Conservation (phyloP, 75 land plant species). For the Picea sitchensis region DNA sequence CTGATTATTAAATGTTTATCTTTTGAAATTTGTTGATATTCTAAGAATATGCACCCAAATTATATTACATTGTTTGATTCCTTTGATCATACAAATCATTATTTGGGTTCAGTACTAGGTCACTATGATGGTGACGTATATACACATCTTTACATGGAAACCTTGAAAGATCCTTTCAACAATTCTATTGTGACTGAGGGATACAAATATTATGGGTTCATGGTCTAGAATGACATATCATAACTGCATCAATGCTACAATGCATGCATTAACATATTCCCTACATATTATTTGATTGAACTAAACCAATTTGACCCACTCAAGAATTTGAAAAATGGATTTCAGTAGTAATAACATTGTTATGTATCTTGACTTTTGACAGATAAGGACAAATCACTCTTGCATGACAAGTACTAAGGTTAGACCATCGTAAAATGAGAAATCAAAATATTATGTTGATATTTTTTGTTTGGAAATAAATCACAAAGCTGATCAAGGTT, state of each 20-base stretch:
- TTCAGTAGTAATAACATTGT: background rate
- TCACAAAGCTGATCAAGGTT: background rate
- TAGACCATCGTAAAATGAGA: background rate
- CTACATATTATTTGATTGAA: background rate
- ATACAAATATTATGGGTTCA: slow-evolving; percentile 23
- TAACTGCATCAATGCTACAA: too few species aligned
- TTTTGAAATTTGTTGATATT: background rate
- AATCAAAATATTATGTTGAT: background rate
- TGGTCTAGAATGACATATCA: too few species aligned
- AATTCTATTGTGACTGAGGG: slow-evolving; percentile 32
- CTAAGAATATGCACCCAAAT: slow-evolving; percentile 34
- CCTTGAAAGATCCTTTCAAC: slow-evolving; percentile 44
- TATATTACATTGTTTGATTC: slow-evolving; percentile 53
- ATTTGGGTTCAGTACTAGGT: slow-evolving; percentile 42
- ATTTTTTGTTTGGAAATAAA: background rate
- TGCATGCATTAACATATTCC: slow-evolving; percentile 1
- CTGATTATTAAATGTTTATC: background rate
- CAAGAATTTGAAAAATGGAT: background rate
- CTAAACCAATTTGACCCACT: background rate
- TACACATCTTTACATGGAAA: slow-evolving; percentile 40
- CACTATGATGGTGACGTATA: slow-evolving; percentile 55
- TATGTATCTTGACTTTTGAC: background rate
- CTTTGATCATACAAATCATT: slow-evolving; percentile 51
- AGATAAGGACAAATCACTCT: background rate
- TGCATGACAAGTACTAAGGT: too few species aligned